These are phyloP conservation scores for Mucor sp. DNA, from an alignment of 371 early-diverging fungal genomes.

Conservation along the genomic window DNA sequence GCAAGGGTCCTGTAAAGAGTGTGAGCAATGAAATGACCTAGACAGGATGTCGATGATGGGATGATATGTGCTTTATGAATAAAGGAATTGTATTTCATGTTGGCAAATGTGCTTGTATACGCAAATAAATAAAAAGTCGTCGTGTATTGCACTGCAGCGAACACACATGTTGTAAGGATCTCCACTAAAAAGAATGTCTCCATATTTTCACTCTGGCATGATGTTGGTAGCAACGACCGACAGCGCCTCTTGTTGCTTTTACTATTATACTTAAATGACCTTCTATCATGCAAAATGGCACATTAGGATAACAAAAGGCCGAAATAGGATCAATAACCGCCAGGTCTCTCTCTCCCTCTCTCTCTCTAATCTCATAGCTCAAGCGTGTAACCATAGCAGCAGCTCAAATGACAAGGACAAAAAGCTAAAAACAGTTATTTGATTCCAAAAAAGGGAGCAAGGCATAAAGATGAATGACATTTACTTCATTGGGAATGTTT, in stretches of 20 bases:
- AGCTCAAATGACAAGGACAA: not conserved
- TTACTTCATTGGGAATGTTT: not conserved
- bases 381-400: not conserved
- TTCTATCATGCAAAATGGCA: too few relatives aligned
- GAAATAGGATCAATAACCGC: not conserved
- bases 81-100: too few relatives aligned
- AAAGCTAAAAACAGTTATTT: not conserved
- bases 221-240: too few relatives aligned
- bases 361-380: not conserved
- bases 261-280: too few relatives aligned
- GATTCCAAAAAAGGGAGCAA: not conserved
- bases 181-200: too few relatives aligned
- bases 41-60: not conserved
- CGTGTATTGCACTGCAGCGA: too few relatives aligned
- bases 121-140: too few relatives aligned
- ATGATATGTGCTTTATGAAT: not conserved
- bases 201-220: too few relatives aligned
- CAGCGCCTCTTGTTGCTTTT: too few relatives aligned
- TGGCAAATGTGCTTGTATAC: too few relatives aligned
- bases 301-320: too few relatives aligned
- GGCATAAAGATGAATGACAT: not conserved
- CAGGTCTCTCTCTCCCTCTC: not conserved
- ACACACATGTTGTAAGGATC: too few relatives aligned
- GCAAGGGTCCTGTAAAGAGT: conserved; percentile 69
- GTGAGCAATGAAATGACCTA: conserved; percentile 49